Evolutionary conservation across 805 yeast genomes (phyloP).

Genomic region (Metschnikowia cubensis): DNA sequence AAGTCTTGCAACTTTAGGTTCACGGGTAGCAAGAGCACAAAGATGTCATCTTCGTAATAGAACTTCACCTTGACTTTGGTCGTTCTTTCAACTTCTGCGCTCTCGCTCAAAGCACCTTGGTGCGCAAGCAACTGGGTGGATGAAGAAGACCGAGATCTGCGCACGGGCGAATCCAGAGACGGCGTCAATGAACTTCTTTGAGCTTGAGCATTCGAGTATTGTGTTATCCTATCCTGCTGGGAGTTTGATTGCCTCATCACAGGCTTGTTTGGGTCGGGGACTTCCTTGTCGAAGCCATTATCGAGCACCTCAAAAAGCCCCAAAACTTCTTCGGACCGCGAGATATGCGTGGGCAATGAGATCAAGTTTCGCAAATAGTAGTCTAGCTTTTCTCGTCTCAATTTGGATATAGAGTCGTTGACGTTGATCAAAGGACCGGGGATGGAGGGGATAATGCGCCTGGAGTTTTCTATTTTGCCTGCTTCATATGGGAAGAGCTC

Average conservation of each 20-base stretch:
- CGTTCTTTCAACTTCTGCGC: constrained; percentile 12
- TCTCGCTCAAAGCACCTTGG: neutral
- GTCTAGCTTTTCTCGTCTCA: constrained; percentile 52
- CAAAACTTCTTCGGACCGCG: constrained; percentile 63
- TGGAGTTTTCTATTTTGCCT: constrained; percentile 72
- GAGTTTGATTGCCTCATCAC: constrained; percentile 39
- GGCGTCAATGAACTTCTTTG: constrained; percentile 27
- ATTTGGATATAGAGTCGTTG: constrained; percentile 62
- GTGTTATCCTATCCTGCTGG: constrained; percentile 51
- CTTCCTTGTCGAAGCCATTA: constrained; percentile 58
- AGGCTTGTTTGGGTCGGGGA: constrained; percentile 27
- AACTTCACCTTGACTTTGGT: constrained; percentile 62
- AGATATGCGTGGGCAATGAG: constrained; percentile 70
- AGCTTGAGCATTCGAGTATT: constrained; percentile 39
- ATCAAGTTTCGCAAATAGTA: constrained; percentile 54
- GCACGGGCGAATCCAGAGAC: constrained; percentile 19
- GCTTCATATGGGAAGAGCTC: constrained; percentile 90
- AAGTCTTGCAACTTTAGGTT: constrained; percentile 47
- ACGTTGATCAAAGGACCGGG: constrained; percentile 95
- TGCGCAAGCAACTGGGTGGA: constrained; percentile 18
- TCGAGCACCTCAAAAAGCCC: constrained; percentile 64
- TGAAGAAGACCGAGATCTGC: constrained; percentile 21
- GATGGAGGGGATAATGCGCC: constrained; percentile 83
- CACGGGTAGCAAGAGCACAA: constrained; percentile 58
- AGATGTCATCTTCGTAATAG: constrained; percentile 76